Evolutionary conservation across 805 yeast genomes (phyloP), one percentile per base, ranked within the genome.

Genomic region (Pichia paraexigua): DNA sequence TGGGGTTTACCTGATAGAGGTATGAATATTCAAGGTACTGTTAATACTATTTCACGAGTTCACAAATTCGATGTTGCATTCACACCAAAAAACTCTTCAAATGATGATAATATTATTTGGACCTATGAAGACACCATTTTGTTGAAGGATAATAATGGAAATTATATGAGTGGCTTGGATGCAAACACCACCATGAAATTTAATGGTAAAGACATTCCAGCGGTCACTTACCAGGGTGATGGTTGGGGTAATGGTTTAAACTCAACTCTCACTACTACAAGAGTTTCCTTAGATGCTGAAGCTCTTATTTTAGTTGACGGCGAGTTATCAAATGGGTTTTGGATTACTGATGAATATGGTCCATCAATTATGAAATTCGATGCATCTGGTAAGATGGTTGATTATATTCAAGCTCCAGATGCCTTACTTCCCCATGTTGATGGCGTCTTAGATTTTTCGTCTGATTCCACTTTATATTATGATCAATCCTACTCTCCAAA

Each of bases 291-390:
- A 30, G 70, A 66, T 50, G 56, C 69, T 8, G 69, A 66, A 52
- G 58, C 64, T 20, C 40, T 66, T 27, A 54, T 60, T 32, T 54
- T 66, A 10, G 53, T 66, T 47, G 55, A 56, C 27, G 69, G 68
- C 45, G 63, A 62, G 43, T 59, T 65, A 41, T 41, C 49, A 30
- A 63, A 65, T 42, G 70, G 70, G 2, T 66, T 66, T 53, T 64
- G 69, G 69, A 59, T 66, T 45, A 51, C 64, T 43, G 70, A 66
- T 53, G 70, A 65, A 49, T 66, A 66, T 47, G 70, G 70, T 6
- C 70, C 70, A n/a, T 60, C 60, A 27, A 45, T 63, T 27, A 61
- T 58, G 56, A 60, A 59, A 45, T 66, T 65, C 43, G 56, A 56
- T 51, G 49, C 66, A 15, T 42, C 51, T 22, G 70, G 69, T 46